These are phyloP conservation scores for Pythium pyrilobum DNA, from an alignment of 352 stramenopile species.

Conservation along the genomic window DNA sequence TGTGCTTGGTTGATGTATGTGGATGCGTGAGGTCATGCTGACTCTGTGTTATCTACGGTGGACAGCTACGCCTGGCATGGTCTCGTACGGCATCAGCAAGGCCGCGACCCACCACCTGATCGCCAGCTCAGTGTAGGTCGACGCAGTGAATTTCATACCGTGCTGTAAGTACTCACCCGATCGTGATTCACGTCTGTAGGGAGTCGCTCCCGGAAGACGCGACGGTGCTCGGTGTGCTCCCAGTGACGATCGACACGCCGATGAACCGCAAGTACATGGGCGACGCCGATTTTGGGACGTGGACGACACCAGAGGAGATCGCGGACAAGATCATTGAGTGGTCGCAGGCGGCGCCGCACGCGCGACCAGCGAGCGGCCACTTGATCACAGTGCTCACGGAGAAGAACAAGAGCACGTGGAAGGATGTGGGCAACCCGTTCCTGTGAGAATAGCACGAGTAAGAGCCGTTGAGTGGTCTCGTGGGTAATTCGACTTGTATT, in stretches of 20 bases:
- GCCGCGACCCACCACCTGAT: conserved; percentile 87
- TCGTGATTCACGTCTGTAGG: conserved; percentile 26
- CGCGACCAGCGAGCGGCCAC: conserved; percentile 56
- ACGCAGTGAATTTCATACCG: neutral
- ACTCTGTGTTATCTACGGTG: neutral
- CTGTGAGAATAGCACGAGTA: conserved; percentile 20
- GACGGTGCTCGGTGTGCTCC: conserved; percentile 63
- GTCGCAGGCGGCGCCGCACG: conserved; percentile 29
- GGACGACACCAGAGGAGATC: conserved; percentile 77
- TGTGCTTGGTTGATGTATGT: neutral
- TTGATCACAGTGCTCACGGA: conserved; percentile 63
- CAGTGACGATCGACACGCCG: conserved; percentile 81
- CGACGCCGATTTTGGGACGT: conserved; percentile 78
- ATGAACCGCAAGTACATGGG: conserved; percentile 88
- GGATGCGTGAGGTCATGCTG: neutral
- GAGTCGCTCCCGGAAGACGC: conserved; percentile 45
- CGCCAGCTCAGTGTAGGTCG: conserved; percentile 68
- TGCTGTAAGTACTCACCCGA: no score
- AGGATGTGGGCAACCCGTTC: conserved; percentile 68
- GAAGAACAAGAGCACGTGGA: conserved; percentile 56
- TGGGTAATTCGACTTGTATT: no score
- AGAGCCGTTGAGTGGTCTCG: neutral
- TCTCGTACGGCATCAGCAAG: conserved; percentile 88
- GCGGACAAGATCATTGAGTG: conserved; percentile 74
- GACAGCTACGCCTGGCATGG: conserved; percentile 65